Conservation (phyloP, 139 green algal genomes). For the Chlamydomonas applanata region DNA sequence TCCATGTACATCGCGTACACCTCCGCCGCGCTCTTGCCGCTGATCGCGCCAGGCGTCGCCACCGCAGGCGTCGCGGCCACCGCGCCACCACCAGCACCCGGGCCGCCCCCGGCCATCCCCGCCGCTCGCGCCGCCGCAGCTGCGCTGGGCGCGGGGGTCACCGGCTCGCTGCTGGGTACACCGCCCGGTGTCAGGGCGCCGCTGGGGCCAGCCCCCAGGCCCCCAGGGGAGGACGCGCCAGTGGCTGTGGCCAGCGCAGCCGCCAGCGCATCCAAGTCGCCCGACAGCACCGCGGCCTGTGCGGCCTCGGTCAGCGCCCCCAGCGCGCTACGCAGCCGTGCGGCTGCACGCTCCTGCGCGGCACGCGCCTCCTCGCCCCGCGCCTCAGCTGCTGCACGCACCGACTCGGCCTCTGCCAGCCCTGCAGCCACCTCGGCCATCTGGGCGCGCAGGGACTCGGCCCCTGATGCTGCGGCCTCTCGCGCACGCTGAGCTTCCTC, state of each 20-base stretch:
- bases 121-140: not conserved
- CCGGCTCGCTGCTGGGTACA: not conserved
- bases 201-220: too few species aligned
- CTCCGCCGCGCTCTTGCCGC: conserved; percentile 32
- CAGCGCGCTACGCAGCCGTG: not conserved
- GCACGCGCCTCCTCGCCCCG: not conserved
- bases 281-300: not conserved
- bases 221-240: too few species aligned
- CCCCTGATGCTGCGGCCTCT: not conserved
- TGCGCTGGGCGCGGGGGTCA: not conserved
- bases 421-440: not conserved
- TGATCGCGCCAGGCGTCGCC: not conserved
- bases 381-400: not conserved
- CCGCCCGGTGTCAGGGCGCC: not conserved
- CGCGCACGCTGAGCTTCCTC: conserved; percentile 5
- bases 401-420: not conserved
- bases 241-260: not conserved
- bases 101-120: not conserved
- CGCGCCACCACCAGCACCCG: not conserved
- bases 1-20: conserved; percentile 31
- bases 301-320: not conserved
- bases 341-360: not conserved
- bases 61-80: not conserved
- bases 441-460: too few species aligned
- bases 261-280: not conserved